Base-by-base conservation (phyloP, 2,329 filamentous ascomycete genomes). In the Scytalidium lignicola region DNA sequence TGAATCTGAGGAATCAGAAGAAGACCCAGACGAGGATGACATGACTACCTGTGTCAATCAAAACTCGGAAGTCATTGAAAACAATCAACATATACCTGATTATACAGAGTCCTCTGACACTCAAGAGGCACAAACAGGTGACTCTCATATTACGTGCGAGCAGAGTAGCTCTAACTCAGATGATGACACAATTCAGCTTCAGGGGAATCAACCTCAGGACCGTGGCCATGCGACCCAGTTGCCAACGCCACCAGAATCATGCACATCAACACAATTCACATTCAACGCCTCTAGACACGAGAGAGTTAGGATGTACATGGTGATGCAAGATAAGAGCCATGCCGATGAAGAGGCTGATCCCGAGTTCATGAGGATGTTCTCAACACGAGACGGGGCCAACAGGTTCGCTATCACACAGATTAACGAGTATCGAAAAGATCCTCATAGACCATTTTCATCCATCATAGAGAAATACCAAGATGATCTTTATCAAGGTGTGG, bases 231-330 rank as follows among this genome's bases (percentile, higher is more conserved):
- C 12, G 12, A 8, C 17, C 18, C 13, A 43, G 17, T 41, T 20
- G 15, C 37, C 29, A 49, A 37, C 47, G 26, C 49, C 28, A 55
- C 32, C 40, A 22, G 32, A 13, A 13, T 37, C 32, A 5, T 37
- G 41, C n/a, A 43, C 41, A 6, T 43, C 41, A 20, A 26, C 17
- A 13, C 12, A 37, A 37, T 37, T 17, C 12, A 37, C 32, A 17
- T 37, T 37, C 15, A n/a, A 37, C n/a, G 32, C 32, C 4, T 37
- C 32, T n/a, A 5, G n/a, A n/a, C n/a, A 37, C n/a, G 32, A 37
- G 15, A 9, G 32, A n/a, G 32, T 37, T 37, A 37, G 32, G 15
- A 37, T 37, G 32, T 37, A 37, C n/a, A 37, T 37, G 32, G 32
- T 37, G 15, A 37, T 37, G 32, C 32, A 37, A 17, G 32, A 37